Evolutionary conservation across 23 red algal genomes (phyloP), one percentile per base, ranked within the genome.

Genomic region (Gracilaria vermiculophylla): DNA sequence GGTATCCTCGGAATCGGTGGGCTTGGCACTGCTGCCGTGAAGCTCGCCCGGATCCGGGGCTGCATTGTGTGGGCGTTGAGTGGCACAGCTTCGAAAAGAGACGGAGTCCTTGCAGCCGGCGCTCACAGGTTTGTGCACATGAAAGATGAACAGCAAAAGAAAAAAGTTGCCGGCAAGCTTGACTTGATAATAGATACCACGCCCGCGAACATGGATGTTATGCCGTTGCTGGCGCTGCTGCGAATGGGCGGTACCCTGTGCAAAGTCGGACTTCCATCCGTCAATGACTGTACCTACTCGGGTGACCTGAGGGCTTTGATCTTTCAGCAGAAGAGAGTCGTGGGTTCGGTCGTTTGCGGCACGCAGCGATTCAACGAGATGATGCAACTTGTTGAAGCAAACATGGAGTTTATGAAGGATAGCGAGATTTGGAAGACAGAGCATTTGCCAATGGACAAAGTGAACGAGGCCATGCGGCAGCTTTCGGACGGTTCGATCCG

Each of bases 171-270:
- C 13, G 72, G 84, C 5, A 77, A 47, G 8, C 64, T 91, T 3
- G 87, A 91, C 81, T 47, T 91, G 24, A 29, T 80, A 43, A 41
- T 91, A 53, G 87, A 91, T 56, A 91, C 87, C 33, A 40, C 75
- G 16, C 87, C 87, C 13, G 74, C 47, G 33, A 50, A 70, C 39
- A 53, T 39, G 21, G 20, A 67, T 23, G 64, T 91, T 37, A 19
- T 9, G 25, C 31, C 52, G 21, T 35, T 65, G 32, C 9, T 81
- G 24, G 23, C 28, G 15, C 44, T 80, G 20, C 60, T 80, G 25
- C 47, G 61, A 39, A 80, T 69, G 27, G 66, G 78, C 41, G 75
- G 87, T 1, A 80, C 58, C 5, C 25, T 70, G 15, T 66, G 54
- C 27, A 66, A 70, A n/a, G 75, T 91, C 1, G 73, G 87, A 34